Evolutionary conservation across 805 yeast genomes (phyloP).

Genomic region (Metschnikowia dekortorum): DNA sequence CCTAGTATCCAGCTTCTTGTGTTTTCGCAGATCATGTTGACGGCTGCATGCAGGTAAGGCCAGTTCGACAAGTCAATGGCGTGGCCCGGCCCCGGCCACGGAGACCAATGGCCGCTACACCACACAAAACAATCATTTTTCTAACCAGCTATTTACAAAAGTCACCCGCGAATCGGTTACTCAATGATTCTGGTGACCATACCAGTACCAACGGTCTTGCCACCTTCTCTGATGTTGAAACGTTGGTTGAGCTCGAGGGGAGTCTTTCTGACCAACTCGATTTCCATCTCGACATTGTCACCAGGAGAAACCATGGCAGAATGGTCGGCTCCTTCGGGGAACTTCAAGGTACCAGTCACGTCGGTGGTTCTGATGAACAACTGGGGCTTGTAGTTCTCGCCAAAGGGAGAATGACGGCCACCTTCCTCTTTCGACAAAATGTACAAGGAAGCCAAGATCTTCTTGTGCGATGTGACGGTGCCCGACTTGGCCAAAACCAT

Average conservation of each 20-base stretch:
- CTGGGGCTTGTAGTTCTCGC: conserved; percentile 97
- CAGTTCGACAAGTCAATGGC: background rate
- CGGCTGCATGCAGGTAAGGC: background rate
- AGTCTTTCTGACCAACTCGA: conserved; percentile 83
- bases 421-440: conserved; percentile 96
- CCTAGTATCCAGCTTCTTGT: background rate
- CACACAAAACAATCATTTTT: conserved; percentile 2
- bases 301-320: conserved; percentile 94
- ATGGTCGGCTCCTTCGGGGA: conserved; percentile 84
- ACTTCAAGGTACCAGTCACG: conserved; percentile 83
- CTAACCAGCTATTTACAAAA: conserved; percentile 3
- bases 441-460: conserved; percentile 90
- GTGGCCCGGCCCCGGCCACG: no score
- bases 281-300: conserved; percentile 95
- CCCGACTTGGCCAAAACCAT: conserved; percentile 95
- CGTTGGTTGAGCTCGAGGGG: conserved; percentile 96
- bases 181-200: conserved; percentile 87
- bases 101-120: background rate
- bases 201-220: conserved; percentile 99
- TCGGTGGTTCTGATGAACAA: conserved; percentile 94
- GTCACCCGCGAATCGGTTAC: conserved; percentile 23
- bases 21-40: conserved; percentile 1
- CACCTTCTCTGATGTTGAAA: conserved; percentile 99
- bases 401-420: conserved; percentile 98
- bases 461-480: conserved; percentile 86